Percentiles rank a stretch among this genome's conserved stretches.
phyloP scores from a whole-genome alignment of 2,329 filamentous ascomycete species.

The Acephala macrosclerotiorum region DNA sequence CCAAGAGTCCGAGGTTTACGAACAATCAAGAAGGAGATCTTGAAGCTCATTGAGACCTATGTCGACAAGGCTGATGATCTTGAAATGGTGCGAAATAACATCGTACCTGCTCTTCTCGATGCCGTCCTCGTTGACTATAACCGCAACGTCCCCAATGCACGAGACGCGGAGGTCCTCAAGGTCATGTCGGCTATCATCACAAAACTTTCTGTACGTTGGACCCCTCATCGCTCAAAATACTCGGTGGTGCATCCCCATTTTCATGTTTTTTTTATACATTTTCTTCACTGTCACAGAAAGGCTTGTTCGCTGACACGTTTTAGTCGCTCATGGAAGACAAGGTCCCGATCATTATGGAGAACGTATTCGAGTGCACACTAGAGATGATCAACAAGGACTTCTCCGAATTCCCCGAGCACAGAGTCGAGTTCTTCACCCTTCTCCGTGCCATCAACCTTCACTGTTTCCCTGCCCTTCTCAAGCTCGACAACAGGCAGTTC shows the following conservation, averaged over 20 bases:
- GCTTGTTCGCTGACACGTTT: not conserved
- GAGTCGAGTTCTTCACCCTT: conserved; percentile 99
- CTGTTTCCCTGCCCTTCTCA: conserved; percentile 93
- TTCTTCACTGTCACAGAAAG: not conserved
- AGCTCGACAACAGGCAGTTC: conserved; percentile 95
- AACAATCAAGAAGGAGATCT: conserved; percentile 99
- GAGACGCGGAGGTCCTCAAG: conserved; percentile 95
- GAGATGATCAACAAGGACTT: conserved; percentile 99
- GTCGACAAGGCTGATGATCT: conserved; percentile 98
- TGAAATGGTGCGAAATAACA: conserved; percentile 89
- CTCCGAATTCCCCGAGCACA: conserved; percentile 97
- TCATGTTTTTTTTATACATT: not conserved
- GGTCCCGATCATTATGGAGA: conserved; percentile 96
- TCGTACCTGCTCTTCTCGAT: conserved; percentile 95
- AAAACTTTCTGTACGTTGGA: conserved; percentile 88
- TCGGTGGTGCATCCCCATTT: conserved; percentile 48
- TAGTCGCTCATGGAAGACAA: conserved; percentile 97
- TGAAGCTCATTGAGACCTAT: conserved; percentile 98
- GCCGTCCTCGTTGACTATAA: conserved; percentile 96
- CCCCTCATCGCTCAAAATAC: conserved; percentile 54
- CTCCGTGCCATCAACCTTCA: conserved; percentile 95
- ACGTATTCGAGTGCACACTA: conserved; percentile 96
- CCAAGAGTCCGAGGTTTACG: conserved; percentile 93
- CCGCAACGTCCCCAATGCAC: conserved; percentile 92
- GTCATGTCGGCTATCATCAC: conserved; percentile 98